phyloP scores from a whole-genome alignment of 1,284 basidiomycete genomes.

The Irpex lacteus region DNA sequence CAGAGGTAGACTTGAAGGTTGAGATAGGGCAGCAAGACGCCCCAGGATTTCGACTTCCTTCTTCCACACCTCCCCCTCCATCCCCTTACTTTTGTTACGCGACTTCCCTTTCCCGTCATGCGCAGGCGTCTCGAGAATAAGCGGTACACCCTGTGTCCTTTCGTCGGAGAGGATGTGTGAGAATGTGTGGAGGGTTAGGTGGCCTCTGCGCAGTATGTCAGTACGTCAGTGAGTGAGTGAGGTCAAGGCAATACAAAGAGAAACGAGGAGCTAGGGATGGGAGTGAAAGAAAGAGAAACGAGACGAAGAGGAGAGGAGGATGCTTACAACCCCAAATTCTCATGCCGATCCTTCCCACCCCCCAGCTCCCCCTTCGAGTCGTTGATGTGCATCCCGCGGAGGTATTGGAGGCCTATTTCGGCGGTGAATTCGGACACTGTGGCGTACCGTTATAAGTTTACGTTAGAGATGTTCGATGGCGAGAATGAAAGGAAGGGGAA shows the following conservation, averaged over 20 bases:
- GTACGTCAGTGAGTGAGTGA: neutral
- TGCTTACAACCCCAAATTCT: slow-evolving; percentile 79
- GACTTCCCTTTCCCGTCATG: slow-evolving; percentile 34
- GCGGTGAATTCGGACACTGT: slow-evolving; percentile 65
- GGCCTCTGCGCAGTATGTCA: neutral
- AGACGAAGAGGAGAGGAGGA: neutral
- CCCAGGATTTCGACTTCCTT: slow-evolving; percentile 68
- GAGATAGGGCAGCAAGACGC: slow-evolving; percentile 31
- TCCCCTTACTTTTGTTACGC: too few relatives aligned
- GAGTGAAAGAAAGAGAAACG: neutral
- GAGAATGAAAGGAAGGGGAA: neutral
- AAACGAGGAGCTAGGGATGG: neutral
- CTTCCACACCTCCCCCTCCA: slow-evolving; percentile 57
- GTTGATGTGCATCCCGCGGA: slow-evolving; percentile 83
- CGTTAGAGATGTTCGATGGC: slow-evolving; percentile 24
- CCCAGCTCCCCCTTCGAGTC: slow-evolving; percentile 70
- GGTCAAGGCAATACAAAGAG: too few relatives aligned
- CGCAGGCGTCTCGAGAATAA: slow-evolving; percentile 81
- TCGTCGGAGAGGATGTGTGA: slow-evolving; percentile 67
- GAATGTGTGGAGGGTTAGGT: slow-evolving; percentile 3
- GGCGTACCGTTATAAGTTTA: too few relatives aligned
- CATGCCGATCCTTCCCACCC: slow-evolving; percentile 76
- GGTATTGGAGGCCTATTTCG: slow-evolving; percentile 68
- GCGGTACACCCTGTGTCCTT: slow-evolving; percentile 67
- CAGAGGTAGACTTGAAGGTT: too few relatives aligned